phyloP scores from a whole-genome alignment of 2,329 filamentous ascomycete genomes.

The Pyrenochaeta sp. region DNA sequence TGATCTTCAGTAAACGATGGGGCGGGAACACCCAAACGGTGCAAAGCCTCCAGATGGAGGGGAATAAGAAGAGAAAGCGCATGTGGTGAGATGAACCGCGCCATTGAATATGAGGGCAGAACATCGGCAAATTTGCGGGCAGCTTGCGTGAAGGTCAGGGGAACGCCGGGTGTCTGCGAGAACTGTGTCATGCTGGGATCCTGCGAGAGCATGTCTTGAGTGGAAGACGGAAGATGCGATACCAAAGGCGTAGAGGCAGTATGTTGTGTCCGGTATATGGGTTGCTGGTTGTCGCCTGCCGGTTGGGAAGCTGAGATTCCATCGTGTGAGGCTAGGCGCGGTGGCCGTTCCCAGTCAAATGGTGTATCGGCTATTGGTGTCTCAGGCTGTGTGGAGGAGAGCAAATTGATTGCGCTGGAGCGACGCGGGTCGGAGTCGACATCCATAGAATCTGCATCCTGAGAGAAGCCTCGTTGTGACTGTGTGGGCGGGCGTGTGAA shows the following conservation, averaged over 20 bases:
- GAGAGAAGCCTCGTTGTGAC: conserved; percentile 53
- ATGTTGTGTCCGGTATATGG: conserved; percentile 20
- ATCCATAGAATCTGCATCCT: conserved; percentile 70
- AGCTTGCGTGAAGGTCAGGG: conserved; percentile 85
- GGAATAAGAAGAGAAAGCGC: conserved; percentile 78
- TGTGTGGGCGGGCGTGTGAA: conserved; percentile 74
- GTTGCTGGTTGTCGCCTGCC: conserved; percentile 46
- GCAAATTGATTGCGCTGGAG: conserved; percentile 53
- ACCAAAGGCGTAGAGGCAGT: conserved; percentile 29
- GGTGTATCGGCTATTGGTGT: conserved; percentile 75
- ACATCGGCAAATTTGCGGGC: conserved; percentile 91
- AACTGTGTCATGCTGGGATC: conserved; percentile 89
- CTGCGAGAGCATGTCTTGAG: conserved; percentile 73
- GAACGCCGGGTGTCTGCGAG: conserved; percentile 78
- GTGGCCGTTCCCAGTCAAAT: conserved; percentile 89
- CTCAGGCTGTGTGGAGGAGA: conserved; percentile 88
- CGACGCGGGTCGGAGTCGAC: conserved; percentile 62
- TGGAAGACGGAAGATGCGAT: conserved; percentile 45
- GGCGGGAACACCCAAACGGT: conserved; percentile 83
- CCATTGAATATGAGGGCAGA: conserved; percentile 84
- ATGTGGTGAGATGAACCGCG: conserved; percentile 89
- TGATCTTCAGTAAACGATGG: conserved; percentile 52
- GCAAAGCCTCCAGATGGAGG: conserved; percentile 80
- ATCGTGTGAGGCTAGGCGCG: conserved; percentile 51
- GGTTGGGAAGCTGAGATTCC: conserved; percentile 48